Base-by-base conservation (phyloP, 164 flowering plant species). In the Akebia trifoliata region DNA sequence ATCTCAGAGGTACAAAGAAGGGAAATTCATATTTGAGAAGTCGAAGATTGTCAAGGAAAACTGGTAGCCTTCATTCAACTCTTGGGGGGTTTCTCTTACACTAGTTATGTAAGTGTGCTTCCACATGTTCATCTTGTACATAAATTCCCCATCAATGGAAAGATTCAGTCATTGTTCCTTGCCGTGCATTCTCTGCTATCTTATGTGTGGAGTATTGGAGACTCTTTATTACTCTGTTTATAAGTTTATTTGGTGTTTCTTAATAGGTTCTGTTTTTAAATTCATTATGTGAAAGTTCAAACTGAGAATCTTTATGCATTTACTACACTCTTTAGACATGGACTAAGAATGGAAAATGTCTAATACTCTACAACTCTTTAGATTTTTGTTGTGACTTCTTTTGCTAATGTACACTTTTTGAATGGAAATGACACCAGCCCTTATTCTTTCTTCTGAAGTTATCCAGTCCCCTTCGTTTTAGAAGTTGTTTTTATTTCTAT, bases 1-100 rank as follows among this genome's bases (percentile, higher is more conserved):
- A 63, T 30, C 75, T n/a, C 87, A 79, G 67, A 82, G 78, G 68
- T 82, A 82, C 69, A 79, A 82, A 63, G 82, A 80, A 76, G 83
- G 83, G 59, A 81, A 79, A 48, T 74, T 74, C 63, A 74, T 81
- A 55, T 74, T 81, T 36, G 87, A 78, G 65, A 81, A 77, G 63
- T 59, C 70, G 6, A 84, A 69, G 64, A 80, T 76, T 49, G 81
- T 75, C 8, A 61, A 74, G 63, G 83, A 78, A 51, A 73, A 76
- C 67, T 79, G 80, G 80, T 76, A 67, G 66, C 44, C 29, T 24
- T 50, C 37, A 8, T 40, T 46, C 12, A 11, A 21, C 7, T 26
- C 6, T n/a, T 50, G 44, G 6, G 31, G 36, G 46, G 9, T 17
- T 37, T 53, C 11, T 29, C 9, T 59, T 55, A 21, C 50, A 29